These are phyloP conservation scores for Sarocladium oryzae DNA, from an alignment of 2,329 filamentous ascomycete species.

Conservation along the genomic window DNA sequence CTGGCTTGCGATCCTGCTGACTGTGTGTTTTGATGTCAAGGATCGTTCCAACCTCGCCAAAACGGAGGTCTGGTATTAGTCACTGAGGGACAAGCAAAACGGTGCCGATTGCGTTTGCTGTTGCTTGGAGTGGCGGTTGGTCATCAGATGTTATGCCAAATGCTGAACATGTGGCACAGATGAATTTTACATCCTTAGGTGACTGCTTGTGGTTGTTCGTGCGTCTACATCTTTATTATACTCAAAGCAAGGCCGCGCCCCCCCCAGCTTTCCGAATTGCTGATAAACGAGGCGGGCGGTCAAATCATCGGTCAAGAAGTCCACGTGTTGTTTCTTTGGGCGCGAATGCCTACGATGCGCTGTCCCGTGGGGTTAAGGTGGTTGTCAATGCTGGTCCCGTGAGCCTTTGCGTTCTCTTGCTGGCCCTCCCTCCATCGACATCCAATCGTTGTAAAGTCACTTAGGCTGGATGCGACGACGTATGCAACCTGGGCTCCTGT, in stretches of 20 bases:
- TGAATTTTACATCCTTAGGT: too few relatives aligned
- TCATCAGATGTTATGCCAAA: not conserved
- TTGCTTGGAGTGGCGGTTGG: not conserved
- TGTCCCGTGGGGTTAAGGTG: not conserved
- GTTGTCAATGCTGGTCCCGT: not conserved
- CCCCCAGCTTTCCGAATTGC: not conserved
- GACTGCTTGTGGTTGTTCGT: not conserved
- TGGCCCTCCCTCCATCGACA: not conserved
- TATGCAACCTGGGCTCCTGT: not conserved
- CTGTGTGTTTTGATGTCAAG: slow-evolving; percentile 3
- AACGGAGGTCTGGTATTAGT: not conserved
- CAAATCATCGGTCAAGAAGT: not conserved
- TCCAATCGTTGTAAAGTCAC: slow-evolving; percentile 1
- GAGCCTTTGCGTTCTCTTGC: not conserved
- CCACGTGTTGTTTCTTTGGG: slow-evolving; percentile 9
- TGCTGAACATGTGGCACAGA: too few relatives aligned
- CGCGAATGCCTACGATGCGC: slow-evolving; percentile 8
- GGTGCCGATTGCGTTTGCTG: not conserved
- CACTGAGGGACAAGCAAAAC: not conserved
- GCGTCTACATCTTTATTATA: not conserved
- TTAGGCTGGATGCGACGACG: slow-evolving; percentile 4
- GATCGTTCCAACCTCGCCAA: not conserved
- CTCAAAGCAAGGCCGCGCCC: too few relatives aligned
- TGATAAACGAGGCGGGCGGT: not conserved
- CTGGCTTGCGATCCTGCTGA: not conserved